phyloP scores from a whole-genome alignment of 2,329 filamentous ascomycete genomes.

The Onygenales sp. region DNA sequence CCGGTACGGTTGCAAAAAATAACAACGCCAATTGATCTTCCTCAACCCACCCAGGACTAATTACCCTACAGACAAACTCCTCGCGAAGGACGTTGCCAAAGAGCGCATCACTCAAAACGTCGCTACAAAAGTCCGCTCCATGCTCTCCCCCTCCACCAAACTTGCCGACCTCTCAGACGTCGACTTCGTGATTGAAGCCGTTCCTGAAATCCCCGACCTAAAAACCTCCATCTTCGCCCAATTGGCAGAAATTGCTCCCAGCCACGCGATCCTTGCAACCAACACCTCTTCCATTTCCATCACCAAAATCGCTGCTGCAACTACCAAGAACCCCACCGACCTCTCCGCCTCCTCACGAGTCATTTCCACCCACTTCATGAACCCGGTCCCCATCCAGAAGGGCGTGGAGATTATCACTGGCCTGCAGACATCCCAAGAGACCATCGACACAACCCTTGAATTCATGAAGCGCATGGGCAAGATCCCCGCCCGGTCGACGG shows the following conservation, averaged over 20 bases:
- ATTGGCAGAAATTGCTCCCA: constrained; percentile 69
- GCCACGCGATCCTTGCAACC: constrained; percentile 84
- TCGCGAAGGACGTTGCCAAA: constrained; percentile 87
- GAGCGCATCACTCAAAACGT: constrained; percentile 73
- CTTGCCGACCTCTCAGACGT: constrained; percentile 71
- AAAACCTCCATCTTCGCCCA: constrained; percentile 81
- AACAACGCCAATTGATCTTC: background rate
- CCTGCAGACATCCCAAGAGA: constrained; percentile 77
- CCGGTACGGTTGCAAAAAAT: constrained; percentile 46
- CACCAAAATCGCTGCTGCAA: constrained; percentile 86
- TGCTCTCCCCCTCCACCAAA: constrained; percentile 60
- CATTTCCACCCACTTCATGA: constrained; percentile 98
- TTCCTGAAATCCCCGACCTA: constrained; percentile 80
- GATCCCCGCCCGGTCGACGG: constrained; percentile 74
- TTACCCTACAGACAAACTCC: constrained; percentile 61
- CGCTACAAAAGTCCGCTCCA: constrained; percentile 61
- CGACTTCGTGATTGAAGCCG: constrained; percentile 96
- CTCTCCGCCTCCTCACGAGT: constrained; percentile 77
- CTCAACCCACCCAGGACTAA: background rate
- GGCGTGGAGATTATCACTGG: constrained; percentile 96
- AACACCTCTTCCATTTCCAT: constrained; percentile 99
- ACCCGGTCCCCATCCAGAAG: constrained; percentile 92
- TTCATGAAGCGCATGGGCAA: constrained; percentile 94
- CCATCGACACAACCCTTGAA: constrained; percentile 69
- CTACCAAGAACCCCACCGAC: constrained; percentile 67